A percentile compares a stretch with the other conserved stretches of the same genome.
These are phyloP conservation scores for Lactarius sanguifluus DNA, from an alignment of 768 basidiomycete species.

Conservation along the genomic window DNA sequence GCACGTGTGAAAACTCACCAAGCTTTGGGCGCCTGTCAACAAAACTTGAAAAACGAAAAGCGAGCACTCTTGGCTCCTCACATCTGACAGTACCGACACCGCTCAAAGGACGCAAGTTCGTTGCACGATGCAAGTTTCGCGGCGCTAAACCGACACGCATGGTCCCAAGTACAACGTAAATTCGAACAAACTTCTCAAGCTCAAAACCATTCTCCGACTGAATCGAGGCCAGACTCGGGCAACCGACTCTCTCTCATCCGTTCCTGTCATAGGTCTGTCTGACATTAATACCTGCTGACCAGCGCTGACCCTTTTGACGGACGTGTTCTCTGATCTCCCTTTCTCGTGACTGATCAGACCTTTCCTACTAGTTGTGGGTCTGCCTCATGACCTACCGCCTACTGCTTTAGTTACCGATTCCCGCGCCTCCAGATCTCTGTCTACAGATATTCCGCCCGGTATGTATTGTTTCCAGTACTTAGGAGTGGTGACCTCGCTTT, in stretches of 20 bases:
- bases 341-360: conserved; percentile 14
- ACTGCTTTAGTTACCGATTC: conserved; percentile 3
- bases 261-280: background rate
- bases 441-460: background rate
- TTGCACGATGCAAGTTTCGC: background rate
- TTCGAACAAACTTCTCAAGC: conserved; percentile 8
- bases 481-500: background rate
- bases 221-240: conserved; percentile 5
- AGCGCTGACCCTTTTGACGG: background rate
- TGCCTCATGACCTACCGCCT: conserved; percentile 15
- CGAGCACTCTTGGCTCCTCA: background rate
- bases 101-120: background rate
- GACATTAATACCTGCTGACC: background rate
- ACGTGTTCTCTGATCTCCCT: background rate
- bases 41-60: background rate
- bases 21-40: conserved; percentile 6
- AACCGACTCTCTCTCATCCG: too few species aligned
- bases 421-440: background rate
- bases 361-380: conserved; percentile 2
- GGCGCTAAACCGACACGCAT: background rate
- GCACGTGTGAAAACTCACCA: conserved; percentile 27
- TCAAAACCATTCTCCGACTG: conserved; percentile 24
- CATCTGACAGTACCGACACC: background rate
- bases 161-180: conserved; percentile 10
- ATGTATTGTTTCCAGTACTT: background rate